These are phyloP conservation scores for Tothia fuscella DNA, from an alignment of 2,329 filamentous ascomycete genomes.

Conservation along the genomic window DNA sequence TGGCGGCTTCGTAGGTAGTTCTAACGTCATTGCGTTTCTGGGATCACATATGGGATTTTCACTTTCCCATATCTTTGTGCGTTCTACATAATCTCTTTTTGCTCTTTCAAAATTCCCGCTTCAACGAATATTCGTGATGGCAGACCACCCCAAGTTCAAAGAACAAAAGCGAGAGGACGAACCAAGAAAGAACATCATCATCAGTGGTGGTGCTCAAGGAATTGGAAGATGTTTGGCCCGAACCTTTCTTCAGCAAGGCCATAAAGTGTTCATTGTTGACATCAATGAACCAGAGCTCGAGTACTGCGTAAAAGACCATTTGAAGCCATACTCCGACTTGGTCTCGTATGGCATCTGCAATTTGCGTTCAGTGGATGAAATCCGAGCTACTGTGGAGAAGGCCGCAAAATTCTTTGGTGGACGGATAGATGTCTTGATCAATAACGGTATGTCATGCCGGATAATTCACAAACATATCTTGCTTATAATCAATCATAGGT, in stretches of 20 bases:
- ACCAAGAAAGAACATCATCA: constrained; percentile 22
- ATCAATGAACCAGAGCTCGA: constrained; percentile 23
- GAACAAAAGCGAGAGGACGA: background rate
- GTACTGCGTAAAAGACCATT: constrained; percentile 23
- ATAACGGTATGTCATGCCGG: too few relatives aligned
- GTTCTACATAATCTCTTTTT: too few relatives aligned
- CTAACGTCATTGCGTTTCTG: too few relatives aligned
- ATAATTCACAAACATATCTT: too few relatives aligned
- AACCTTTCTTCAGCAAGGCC: constrained; percentile 29
- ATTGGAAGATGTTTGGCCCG: constrained; percentile 37
- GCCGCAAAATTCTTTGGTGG: constrained; percentile 33
- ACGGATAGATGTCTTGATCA: constrained; percentile 28
- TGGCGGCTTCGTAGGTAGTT: too few relatives aligned
- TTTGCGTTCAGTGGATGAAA: constrained; percentile 30
- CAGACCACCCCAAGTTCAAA: constrained; percentile 2
- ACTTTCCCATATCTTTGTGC: too few relatives aligned
- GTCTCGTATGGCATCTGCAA: constrained; percentile 30
- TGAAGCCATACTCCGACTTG: constrained; percentile 21
- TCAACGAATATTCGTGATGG: too few relatives aligned
- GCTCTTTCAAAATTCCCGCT: too few relatives aligned
- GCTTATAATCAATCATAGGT: too few relatives aligned
- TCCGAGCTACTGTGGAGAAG: constrained; percentile 28
- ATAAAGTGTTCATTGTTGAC: constrained; percentile 28
- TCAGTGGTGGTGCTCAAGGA: constrained; percentile 34
- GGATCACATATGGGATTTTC: too few relatives aligned